Evolutionary conservation across 1,284 basidiomycete species (phyloP).

Genomic region (Neolentinus lepideus): DNA sequence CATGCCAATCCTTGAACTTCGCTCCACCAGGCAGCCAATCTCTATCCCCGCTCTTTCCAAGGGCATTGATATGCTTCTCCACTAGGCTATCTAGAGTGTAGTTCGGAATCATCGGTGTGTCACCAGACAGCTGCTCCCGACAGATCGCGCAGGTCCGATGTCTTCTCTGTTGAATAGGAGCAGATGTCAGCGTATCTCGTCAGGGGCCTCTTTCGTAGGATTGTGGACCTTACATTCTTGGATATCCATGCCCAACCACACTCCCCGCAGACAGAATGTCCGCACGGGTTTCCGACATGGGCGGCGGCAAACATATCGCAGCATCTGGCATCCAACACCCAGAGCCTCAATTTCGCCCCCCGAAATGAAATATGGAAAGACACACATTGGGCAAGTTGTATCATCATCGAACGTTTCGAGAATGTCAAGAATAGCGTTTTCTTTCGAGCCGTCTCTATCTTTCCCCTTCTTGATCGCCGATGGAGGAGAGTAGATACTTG

Average conservation of each 20-base stretch:
- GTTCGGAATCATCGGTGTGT: slow-evolving; percentile 22
- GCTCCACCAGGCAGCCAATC: slow-evolving; percentile 20
- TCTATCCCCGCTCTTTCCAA: slow-evolving; percentile 15
- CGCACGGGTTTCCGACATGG: slow-evolving; percentile 24
- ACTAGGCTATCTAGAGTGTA: slow-evolving; percentile 21
- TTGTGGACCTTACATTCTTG: slow-evolving; percentile 14
- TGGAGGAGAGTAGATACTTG: background rate
- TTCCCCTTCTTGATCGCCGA: slow-evolving; percentile 5
- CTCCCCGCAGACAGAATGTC: slow-evolving; percentile 25
- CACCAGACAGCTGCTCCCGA: slow-evolving; percentile 14
- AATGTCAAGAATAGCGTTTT: slow-evolving; percentile 6
- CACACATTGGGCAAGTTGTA: slow-evolving; percentile 27
- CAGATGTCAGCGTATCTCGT: background rate
- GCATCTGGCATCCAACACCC: slow-evolving; percentile 23
- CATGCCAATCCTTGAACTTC: slow-evolving; percentile 17
- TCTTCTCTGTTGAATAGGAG: slow-evolving; percentile 6
- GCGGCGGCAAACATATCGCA: slow-evolving; percentile 22
- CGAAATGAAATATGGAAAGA: slow-evolving; percentile 3
- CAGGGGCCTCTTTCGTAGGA: background rate
- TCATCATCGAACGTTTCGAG: slow-evolving; percentile 22
- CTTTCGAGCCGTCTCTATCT: slow-evolving; percentile 10
- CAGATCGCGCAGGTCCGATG: slow-evolving; percentile 24
- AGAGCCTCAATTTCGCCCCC: background rate
- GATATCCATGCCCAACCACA: slow-evolving; percentile 23
- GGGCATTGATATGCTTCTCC: slow-evolving; percentile 19